Conservation (phyloP, 768 basidiomycete species). For the Serendipita sp. region DNA sequence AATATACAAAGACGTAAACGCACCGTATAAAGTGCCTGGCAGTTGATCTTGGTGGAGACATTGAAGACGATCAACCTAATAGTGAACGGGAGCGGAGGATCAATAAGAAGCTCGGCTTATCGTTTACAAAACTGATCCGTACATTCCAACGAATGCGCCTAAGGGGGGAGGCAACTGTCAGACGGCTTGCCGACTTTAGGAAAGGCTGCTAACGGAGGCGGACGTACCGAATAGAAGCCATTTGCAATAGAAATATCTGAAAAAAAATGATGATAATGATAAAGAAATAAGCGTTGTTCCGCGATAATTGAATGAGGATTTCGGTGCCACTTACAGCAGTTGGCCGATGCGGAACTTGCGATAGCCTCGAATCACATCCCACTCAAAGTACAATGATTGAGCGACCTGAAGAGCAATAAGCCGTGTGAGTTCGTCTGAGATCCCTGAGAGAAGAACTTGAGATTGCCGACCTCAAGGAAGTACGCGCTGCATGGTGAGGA, state of each 20-base stretch:
- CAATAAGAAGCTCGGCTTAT: constrained; percentile 1
- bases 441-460: not conserved
- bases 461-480: not conserved
- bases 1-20: constrained; percentile 19
- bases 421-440: not conserved
- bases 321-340: constrained; percentile 23
- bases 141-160: constrained; percentile 57
- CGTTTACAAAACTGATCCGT: constrained; percentile 17
- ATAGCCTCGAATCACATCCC: constrained; percentile 40
- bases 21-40: constrained; percentile 48
- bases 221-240: constrained; percentile 33
- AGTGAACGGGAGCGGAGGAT: not conserved
- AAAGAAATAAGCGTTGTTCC: not conserved
- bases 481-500: not conserved
- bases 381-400: constrained; percentile 47
- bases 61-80: constrained; percentile 42
- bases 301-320: not conserved
- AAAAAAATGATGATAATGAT: constrained; percentile 20
- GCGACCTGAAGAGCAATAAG: constrained; percentile 28
- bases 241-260: constrained; percentile 55
- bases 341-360: constrained; percentile 51
- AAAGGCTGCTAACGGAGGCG: not conserved
- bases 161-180: not conserved
- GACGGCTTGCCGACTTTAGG: not conserved
- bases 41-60: constrained; percentile 42